phyloP scores from a whole-genome alignment of 768 basidiomycete genomes.

The Calocera cornea region DNA sequence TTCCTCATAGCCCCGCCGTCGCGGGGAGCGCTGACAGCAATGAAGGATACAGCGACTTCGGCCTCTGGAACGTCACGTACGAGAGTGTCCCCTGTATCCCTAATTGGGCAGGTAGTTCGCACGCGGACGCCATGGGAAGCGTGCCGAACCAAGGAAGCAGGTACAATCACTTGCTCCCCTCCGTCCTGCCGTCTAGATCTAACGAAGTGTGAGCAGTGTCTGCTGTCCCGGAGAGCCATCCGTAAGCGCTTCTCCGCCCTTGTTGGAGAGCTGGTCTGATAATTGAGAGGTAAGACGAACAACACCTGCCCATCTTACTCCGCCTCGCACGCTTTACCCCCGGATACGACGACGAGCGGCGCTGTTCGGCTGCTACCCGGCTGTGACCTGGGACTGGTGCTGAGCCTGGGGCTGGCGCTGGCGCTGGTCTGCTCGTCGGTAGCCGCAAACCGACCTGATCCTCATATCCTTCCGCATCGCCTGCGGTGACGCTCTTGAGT shows the following conservation, averaged over 20 bases:
- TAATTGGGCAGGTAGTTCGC: constrained; percentile 49
- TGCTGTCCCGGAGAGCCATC: constrained; percentile 65
- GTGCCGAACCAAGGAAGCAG: constrained; percentile 38
- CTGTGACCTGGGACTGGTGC: no score
- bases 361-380: not conserved
- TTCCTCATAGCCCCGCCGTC: not conserved
- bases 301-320: constrained; percentile 60
- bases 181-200: not conserved
- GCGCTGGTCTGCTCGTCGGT: no score
- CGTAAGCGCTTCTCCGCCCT: constrained; percentile 24
- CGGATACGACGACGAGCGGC: not conserved
- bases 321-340: constrained; percentile 16
- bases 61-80: constrained; percentile 74
- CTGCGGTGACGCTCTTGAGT: no score
- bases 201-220: constrained; percentile 25
- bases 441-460: no score
- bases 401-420: no score
- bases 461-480: no score
- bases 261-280: constrained; percentile 1
- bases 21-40: no score
- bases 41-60: constrained; percentile 49
- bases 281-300: constrained; percentile 30
- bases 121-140: constrained; percentile 53
- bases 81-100: constrained; percentile 44
- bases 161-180: not conserved